A percentile compares a stretch with the other conserved stretches of the same genome.
phyloP scores from a whole-genome alignment of 2,329 filamentous ascomycete genomes.

The Sporothrix variecibatus region DNA sequence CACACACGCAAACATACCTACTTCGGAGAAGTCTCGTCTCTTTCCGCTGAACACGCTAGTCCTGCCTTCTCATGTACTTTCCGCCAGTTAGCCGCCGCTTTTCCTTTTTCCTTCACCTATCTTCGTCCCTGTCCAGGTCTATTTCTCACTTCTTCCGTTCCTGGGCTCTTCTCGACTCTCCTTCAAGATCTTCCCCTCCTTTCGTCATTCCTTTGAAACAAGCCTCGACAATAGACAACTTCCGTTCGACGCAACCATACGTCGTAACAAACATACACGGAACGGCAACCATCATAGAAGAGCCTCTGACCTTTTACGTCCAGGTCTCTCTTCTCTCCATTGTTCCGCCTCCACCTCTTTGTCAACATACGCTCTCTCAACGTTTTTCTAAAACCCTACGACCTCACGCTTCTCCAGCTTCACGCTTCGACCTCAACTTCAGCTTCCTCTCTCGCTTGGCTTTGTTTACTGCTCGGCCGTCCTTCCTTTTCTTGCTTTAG shows the following conservation, averaged over 20 bases:
- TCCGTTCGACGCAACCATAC: not conserved
- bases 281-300: not conserved
- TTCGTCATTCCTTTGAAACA: not conserved
- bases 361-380: not conserved
- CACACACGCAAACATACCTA: constrained; percentile 4
- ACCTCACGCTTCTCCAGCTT: not conserved
- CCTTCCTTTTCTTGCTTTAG: not conserved
- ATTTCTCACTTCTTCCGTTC: not conserved
- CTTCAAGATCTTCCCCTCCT: not conserved
- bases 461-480: not conserved
- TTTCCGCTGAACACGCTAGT: constrained; percentile 24
- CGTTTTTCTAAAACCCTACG: not conserved
- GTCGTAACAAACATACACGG: not conserved
- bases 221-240: constrained; percentile 2
- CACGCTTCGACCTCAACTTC: not conserved
- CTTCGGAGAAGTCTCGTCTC: constrained; percentile 21
- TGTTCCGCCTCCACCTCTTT: not conserved
- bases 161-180: not conserved
- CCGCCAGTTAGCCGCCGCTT: constrained; percentile 22
- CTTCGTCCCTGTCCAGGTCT: constrained; percentile 1
- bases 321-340: not conserved
- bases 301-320: not conserved
- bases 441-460: not conserved
- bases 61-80: constrained; percentile 16
- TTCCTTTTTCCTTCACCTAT: constrained; percentile 25